phyloP scores from a whole-genome alignment of 495 filamentous ascomycete genomes.

The Penicillium paradoxum region DNA sequence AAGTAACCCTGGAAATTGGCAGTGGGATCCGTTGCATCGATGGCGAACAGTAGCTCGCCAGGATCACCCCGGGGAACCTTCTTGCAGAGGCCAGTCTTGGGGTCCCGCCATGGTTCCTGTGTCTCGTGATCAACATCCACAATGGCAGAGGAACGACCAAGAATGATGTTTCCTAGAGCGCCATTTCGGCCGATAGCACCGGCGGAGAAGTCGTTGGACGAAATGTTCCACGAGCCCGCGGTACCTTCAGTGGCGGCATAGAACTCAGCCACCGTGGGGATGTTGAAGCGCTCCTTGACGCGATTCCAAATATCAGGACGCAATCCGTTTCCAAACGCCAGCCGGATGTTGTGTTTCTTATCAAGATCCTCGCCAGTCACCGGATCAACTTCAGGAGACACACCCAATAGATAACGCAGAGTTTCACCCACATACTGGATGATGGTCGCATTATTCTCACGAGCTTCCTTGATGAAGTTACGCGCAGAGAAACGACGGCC shows the following conservation, averaged over 20 bases:
- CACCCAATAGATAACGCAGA: constrained; percentile 79
- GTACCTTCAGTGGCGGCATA: constrained; percentile 85
- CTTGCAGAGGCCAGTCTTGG: constrained; percentile 68
- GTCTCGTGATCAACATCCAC: constrained; percentile 70
- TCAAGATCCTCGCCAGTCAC: constrained; percentile 69
- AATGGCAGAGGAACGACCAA: constrained; percentile 49
- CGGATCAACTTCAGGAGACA: constrained; percentile 58
- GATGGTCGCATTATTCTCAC: constrained; percentile 65
- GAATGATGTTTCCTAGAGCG: constrained; percentile 48
- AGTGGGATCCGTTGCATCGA: constrained; percentile 62
- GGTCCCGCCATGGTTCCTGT: constrained; percentile 64
- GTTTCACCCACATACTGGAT: constrained; percentile 97
- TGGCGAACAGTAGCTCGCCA: constrained; percentile 72
- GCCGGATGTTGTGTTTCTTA: constrained; percentile 65
- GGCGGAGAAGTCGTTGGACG: constrained; percentile 65
- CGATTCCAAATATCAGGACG: constrained; percentile 87
- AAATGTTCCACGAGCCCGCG: constrained; percentile 67
- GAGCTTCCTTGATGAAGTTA: constrained; percentile 78
- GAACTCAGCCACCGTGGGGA: constrained; percentile 79
- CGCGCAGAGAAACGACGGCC: constrained; percentile 77
- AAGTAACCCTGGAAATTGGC: constrained; percentile 83
- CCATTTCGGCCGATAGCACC: constrained; percentile 84
- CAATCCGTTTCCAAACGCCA: constrained; percentile 90
- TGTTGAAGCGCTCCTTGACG: constrained; percentile 83
- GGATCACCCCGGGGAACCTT: constrained; percentile 55